Base-by-base conservation (phyloP, 2,329 filamentous ascomycete species). In the Stagonosporopsis rhizophila region DNA sequence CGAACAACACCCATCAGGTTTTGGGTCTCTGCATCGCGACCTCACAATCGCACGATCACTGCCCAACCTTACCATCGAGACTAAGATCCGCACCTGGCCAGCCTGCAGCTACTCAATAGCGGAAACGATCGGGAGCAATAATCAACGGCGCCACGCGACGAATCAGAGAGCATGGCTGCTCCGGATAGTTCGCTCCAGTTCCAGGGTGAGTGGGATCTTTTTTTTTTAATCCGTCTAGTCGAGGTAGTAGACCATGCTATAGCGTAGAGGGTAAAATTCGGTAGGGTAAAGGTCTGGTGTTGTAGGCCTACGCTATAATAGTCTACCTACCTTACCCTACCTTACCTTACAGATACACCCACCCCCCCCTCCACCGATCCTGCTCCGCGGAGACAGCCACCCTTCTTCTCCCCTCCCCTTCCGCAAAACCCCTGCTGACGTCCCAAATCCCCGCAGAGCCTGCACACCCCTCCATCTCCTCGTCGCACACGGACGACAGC, bases 131-230 rank as follows among this genome's bases (percentile, higher is more conserved):
- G 25, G 22, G 4, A 17, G 25, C n/a, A 17, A 35, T 23, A 28
- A 5, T n/a, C n/a, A n/a, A n/a, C n/a, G n/a, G n/a, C n/a, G n/a
- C n/a, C n/a, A n/a, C n/a, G n/a, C 38, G 19, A 15, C 53, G 15
- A 46, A 56, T 38, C 53, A 41, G 19, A 37, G 1, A 45, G 4
- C 22, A 51, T 55, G 45, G 42, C 50, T 47, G 27, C 27, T 45
- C n/a, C 32, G 32, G 37, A 56, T 23, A 12, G 7, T 17, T 51
- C 46, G 37, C 28, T 38, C 30, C 53, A 56, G 42, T 56, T 56
- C 27, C 35, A 22, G 51, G 53, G 53, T 56, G 12, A 23, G 47
- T 42, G 2, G 27, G 3, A 3, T 30, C 11, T 30, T 12, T 27
- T 9, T 27, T 27, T 27, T n/a, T n/a, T n/a, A n/a, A n/a, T n/a